Percentiles rank a stretch among this genome's conserved stretches.
Evolutionary conservation across 1,284 basidiomycete species (phyloP).

Genomic region (Trichosporon faecale): DNA sequence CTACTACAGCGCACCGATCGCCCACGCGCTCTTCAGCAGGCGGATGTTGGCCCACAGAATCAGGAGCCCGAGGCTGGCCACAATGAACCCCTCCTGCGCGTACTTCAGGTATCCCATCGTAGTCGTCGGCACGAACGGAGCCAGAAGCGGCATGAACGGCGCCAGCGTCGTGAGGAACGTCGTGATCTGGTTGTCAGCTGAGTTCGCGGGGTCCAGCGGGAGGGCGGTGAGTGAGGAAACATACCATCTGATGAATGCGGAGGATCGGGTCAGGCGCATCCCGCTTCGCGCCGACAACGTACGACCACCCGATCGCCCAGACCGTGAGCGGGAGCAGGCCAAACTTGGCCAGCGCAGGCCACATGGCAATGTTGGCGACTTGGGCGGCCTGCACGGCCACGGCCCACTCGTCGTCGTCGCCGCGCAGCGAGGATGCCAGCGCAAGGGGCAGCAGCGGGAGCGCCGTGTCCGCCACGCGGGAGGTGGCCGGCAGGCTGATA

Average conservation of each 20-base stretch:
- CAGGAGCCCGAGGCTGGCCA: conserved; percentile 11
- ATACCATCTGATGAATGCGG: conserved; percentile 15
- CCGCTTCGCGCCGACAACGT: conserved; percentile 21
- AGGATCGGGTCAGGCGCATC: conserved; percentile 20
- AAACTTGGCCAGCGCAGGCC: conserved; percentile 13
- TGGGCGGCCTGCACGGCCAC: conserved; percentile 24
- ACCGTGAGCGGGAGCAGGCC: conserved; percentile 1
- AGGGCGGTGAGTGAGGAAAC: neutral
- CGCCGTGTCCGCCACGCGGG: conserved; percentile 15
- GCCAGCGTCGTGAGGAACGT: neutral
- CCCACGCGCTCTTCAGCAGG: conserved; percentile 26
- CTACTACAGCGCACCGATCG: conserved; percentile 19
- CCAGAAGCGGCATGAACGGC: neutral
- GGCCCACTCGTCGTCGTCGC: conserved; percentile 30
- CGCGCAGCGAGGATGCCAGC: conserved; percentile 19
- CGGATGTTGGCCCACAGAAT: conserved; percentile 24
- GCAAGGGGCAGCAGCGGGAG: conserved; percentile 23
- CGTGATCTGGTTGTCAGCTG: conserved; percentile 8
- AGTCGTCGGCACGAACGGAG: neutral
- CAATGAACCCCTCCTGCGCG: conserved; percentile 18
- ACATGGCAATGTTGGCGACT: conserved; percentile 19
- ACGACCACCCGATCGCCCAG: conserved; percentile 17
- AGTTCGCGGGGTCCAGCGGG: no score
- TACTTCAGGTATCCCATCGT: neutral
- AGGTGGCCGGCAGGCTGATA: conserved; percentile 2